Evolutionary conservation across 257 asterid species (phyloP), one percentile per base, ranked within the genome.

Genomic region (Solanum boliviense): DNA sequence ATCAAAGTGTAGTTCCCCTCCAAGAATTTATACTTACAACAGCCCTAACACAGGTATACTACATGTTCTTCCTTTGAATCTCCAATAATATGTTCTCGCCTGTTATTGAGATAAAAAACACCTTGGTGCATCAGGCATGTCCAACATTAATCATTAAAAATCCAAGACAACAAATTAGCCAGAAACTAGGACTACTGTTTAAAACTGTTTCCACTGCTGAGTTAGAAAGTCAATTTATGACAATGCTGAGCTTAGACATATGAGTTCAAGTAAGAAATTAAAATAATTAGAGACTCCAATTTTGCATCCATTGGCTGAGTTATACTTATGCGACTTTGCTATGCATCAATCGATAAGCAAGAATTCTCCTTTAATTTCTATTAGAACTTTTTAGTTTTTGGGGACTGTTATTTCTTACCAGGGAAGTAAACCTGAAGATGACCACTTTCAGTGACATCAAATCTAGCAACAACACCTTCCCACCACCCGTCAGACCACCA

Each of bases 11-110:
- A n/a, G n/a, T n/a, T n/a, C n/a, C n/a, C n/a, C n/a, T n/a, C n/a
- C n/a, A n/a, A n/a, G n/a, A n/a, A n/a, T n/a, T n/a, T n/a, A n/a
- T n/a, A n/a, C n/a, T n/a, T n/a, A n/a, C n/a, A n/a, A n/a, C n/a
- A n/a, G n/a, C n/a, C n/a, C n/a, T n/a, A n/a, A n/a, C n/a, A n/a
- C n/a, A n/a, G n/a, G n/a, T n/a, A n/a, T n/a, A n/a, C n/a, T n/a
- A n/a, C 3, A 90, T 13, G 20, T 92, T 85, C 68, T 89, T 91
- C 91, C 88, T 93, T 85, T 84, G 92, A 27, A 93, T 25, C 2
- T 73, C 82, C 91, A 87, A 46, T 27, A 87, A 87, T 89, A 60
- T 88, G 89, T 89, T 89, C 86, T 93, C 95, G 10, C 94, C 94
- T 94, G 70, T 56, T 65, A 48, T 52, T 36, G 15, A 16, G 31